These are phyloP conservation scores for Linderniella brevidens DNA, from an alignment of 257 asterid genomes.

Conservation along the genomic window DNA sequence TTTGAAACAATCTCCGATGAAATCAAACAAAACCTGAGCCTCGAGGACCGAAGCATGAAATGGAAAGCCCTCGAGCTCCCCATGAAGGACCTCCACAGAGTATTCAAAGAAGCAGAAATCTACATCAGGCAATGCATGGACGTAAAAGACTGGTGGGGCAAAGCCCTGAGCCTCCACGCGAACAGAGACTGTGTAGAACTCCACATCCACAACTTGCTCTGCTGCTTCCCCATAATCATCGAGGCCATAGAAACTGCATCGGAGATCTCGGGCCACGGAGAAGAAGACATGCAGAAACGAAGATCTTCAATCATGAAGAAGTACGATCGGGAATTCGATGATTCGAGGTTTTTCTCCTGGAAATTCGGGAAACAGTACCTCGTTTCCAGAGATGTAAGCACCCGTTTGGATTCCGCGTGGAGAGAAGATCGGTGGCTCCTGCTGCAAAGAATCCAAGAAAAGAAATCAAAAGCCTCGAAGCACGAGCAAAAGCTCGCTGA, in stretches of 20 bases:
- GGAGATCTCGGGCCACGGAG: constrained; percentile 48
- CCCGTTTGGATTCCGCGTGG: constrained; percentile 38
- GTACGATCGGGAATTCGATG: constrained; percentile 42
- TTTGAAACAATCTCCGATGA: constrained; percentile 51
- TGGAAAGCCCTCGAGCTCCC: constrained; percentile 77
- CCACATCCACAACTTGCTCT: constrained; percentile 56
- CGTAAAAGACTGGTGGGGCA: constrained; percentile 72
- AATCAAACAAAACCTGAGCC: constrained; percentile 40
- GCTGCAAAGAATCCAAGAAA: constrained; percentile 24
- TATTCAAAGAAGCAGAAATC: constrained; percentile 53
- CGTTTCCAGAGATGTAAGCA: constrained; percentile 36
- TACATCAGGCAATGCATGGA: constrained; percentile 49
- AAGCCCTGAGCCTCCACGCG: constrained; percentile 50
- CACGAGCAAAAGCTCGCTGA: constrained; percentile 34
- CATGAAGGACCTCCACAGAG: constrained; percentile 57
- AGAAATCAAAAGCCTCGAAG: constrained; percentile 18
- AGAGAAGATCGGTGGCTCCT: constrained; percentile 65
- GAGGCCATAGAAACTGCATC: constrained; percentile 88
- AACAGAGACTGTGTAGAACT: constrained; percentile 52
- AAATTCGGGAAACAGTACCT: constrained; percentile 56
- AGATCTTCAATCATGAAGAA: constrained; percentile 32
- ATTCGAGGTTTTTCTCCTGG: constrained; percentile 44
- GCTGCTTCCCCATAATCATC: constrained; percentile 58
- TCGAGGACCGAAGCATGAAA: constrained; percentile 46
- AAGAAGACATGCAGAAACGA: constrained; percentile 48